Conservation (phyloP, 768 basidiomycete species). For the Agrocybe praecox region DNA sequence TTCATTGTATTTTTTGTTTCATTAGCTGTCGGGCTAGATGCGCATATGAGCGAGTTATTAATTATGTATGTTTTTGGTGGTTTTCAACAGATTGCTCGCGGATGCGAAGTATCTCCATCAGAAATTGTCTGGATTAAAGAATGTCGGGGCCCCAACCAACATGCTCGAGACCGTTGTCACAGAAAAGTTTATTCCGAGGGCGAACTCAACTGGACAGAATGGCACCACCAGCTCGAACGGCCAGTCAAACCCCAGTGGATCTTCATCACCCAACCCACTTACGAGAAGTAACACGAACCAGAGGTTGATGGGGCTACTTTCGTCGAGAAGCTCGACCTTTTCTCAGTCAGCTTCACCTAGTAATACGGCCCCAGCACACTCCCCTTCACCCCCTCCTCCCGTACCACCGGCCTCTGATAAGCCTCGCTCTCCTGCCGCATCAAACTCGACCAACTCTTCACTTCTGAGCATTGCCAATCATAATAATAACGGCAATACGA, state of each 20-base stretch:
- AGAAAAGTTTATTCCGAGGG: constrained; percentile 67
- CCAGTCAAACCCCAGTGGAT: constrained; percentile 8
- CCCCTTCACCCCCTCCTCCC: constrained; percentile 22
- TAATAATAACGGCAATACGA: constrained; percentile 4
- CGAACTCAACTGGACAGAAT: constrained; percentile 13
- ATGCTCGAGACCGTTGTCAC: constrained; percentile 87
- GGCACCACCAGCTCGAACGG: constrained; percentile 10
- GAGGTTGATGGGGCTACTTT: constrained; percentile 47
- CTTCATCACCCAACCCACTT: constrained; percentile 24
- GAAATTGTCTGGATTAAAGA: constrained; percentile 75
- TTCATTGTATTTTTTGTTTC: neutral
- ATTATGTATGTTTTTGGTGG: neutral
- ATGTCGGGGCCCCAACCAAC: constrained; percentile 67
- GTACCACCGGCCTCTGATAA: constrained; percentile 25
- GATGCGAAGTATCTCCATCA: constrained; percentile 80
- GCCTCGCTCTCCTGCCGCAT: constrained; percentile 17
- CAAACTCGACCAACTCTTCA: neutral
- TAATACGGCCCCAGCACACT: constrained; percentile 16
- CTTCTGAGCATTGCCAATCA: neutral
- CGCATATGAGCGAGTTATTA: neutral
- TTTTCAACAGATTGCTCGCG: constrained; percentile 62
- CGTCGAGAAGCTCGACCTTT: constrained; percentile 37
- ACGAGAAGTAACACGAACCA: constrained; percentile 47
- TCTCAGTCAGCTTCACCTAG: constrained; percentile 21
- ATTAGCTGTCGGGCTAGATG: too few species aligned